Evolutionary conservation across 345 rosid genomes (phyloP).

Genomic region (Punica granatum): DNA sequence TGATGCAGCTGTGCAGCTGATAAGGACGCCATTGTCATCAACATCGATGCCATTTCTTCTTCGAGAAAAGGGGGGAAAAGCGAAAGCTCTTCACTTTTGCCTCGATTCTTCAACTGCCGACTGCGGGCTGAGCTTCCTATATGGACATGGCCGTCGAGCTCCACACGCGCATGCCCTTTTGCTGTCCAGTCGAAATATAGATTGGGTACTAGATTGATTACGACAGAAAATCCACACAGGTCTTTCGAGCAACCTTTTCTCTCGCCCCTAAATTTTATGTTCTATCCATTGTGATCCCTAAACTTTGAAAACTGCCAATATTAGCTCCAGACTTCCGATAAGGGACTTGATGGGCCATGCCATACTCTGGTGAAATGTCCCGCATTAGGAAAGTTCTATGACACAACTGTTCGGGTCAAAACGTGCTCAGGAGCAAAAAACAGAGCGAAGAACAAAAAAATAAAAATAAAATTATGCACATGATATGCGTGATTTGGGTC

Average conservation of each 20-base stretch:
- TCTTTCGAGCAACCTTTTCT: background rate
- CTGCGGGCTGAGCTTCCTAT: background rate
- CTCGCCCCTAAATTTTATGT: background rate
- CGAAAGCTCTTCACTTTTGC: background rate
- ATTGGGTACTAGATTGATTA: background rate
- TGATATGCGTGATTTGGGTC: too few relatives aligned
- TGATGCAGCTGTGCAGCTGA: background rate
- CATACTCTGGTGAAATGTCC: too few relatives aligned
- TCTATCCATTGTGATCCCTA: background rate
- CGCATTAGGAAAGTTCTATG: too few relatives aligned
- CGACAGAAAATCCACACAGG: background rate
- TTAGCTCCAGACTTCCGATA: background rate
- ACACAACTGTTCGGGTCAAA: too few relatives aligned
- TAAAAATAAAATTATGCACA: too few relatives aligned
- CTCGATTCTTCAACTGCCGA: background rate
- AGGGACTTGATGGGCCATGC: too few relatives aligned
- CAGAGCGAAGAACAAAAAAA: too few relatives aligned
- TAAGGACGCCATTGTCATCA: constrained; percentile 2
- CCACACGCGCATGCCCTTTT: background rate
- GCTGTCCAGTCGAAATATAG: background rate
- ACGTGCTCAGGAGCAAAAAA: too few relatives aligned
- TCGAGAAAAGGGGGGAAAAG: background rate
- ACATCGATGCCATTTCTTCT: constrained; percentile 9
- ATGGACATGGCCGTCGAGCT: background rate
- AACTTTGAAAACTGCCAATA: background rate